Conservation (phyloP, 305 asterid species). For the Solanum hybrid region DNA sequence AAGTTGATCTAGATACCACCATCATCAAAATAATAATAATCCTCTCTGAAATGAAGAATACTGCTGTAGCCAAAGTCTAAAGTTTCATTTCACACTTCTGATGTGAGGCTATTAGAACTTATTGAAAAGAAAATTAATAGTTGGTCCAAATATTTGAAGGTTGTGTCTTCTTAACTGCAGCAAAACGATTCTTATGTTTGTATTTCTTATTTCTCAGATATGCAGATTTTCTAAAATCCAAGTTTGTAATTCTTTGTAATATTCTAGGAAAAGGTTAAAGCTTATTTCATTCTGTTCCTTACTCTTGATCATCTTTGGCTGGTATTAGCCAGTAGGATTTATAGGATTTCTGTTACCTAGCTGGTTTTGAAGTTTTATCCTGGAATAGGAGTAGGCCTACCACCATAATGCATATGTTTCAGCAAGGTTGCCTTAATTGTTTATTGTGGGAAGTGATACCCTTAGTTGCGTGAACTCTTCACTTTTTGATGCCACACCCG, state of each 20-base stretch:
- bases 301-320: background rate
- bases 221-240: background rate
- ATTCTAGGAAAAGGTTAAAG: background rate
- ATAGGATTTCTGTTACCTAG: background rate
- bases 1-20: background rate
- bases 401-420: background rate
- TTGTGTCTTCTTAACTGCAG: background rate
- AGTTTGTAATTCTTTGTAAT: background rate
- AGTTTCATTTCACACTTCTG: background rate
- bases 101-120: background rate
- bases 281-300: background rate
- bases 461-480: no score
- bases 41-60: background rate
- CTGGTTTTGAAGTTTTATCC: background rate
- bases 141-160: background rate
- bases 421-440: background rate
- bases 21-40: background rate
- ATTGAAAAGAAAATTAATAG: background rate
- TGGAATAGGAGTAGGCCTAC: background rate
- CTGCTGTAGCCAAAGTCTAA: background rate
- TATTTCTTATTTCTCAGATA: background rate
- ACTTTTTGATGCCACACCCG: no score
- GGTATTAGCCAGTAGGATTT: background rate
- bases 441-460: background rate
- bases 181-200: background rate